Evolutionary conservation across 768 basidiomycete genomes (phyloP).

Genomic region (Hygrophoropsis aurantiaca): DNA sequence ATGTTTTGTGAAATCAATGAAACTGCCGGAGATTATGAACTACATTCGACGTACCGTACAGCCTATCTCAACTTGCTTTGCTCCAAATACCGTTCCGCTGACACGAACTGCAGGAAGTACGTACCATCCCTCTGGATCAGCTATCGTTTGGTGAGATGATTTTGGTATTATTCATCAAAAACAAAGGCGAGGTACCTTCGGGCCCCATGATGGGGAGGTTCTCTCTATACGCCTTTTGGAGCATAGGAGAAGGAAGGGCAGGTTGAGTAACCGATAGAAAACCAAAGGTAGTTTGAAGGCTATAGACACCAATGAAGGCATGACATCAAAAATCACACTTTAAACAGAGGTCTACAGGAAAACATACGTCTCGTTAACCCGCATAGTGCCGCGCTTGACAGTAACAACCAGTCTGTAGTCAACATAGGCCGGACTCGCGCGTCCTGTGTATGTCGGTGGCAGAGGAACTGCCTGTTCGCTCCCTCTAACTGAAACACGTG

Average conservation of each 20-base stretch:
- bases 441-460: slow-evolving; percentile 52
- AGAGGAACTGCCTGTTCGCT: slow-evolving; percentile 35
- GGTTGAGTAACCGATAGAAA: slow-evolving; percentile 29
- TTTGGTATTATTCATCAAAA: not conserved
- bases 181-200: slow-evolving; percentile 4
- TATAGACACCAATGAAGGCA: slow-evolving; percentile 3
- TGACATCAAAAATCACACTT: not conserved
- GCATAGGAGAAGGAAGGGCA: slow-evolving; percentile 27
- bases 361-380: slow-evolving; percentile 46
- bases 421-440: slow-evolving; percentile 51
- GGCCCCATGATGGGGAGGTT: slow-evolving; percentile 26
- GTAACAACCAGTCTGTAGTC: slow-evolving; percentile 51
- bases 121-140: slow-evolving; percentile 36
- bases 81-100: slow-evolving; percentile 28
- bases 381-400: slow-evolving; percentile 45
- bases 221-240: slow-evolving; percentile 27
- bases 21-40: not conserved
- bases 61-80: slow-evolving; percentile 23
- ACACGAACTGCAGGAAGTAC: slow-evolving; percentile 25
- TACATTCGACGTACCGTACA: slow-evolving; percentile 23
- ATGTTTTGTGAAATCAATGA: too few relatives aligned
- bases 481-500: slow-evolving; percentile 33
- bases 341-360: too few relatives aligned
- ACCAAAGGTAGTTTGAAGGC: slow-evolving; percentile 26
- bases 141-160: slow-evolving; percentile 3